These are phyloP conservation scores for Houttuynia cordata DNA, from an alignment of 164 flowering plant species.

Conservation along the genomic window DNA sequence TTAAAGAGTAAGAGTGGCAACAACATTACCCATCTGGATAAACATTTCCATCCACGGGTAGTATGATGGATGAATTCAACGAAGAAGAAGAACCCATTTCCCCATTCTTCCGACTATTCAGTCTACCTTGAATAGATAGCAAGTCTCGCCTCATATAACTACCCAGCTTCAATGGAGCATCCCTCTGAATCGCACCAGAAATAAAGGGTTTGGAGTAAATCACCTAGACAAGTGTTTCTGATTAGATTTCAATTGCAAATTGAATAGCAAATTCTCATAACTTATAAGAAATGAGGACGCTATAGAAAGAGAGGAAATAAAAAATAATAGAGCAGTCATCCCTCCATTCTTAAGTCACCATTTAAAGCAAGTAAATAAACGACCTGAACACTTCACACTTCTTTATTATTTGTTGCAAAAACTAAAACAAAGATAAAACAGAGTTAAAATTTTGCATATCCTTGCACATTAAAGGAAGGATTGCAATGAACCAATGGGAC, in stretches of 20 bases:
- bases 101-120: constrained; percentile 3
- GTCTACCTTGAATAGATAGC: constrained; percentile 7
- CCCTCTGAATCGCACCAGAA: constrained; percentile 6
- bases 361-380: no score
- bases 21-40: constrained; percentile 66
- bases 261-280: background rate
- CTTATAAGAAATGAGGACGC: background rate
- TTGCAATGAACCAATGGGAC: no score
- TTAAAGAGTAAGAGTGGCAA: background rate
- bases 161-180: constrained; percentile 38
- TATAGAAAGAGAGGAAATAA: background rate
- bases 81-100: constrained; percentile 12
- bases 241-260: constrained; percentile 1
- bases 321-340: background rate
- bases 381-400: no score
- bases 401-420: no score
- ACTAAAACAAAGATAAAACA: no score
- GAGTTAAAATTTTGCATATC: no score
- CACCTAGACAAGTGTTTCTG: constrained; percentile 20
- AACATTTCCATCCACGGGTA: constrained; percentile 51
- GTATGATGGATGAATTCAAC: constrained; percentile 31
- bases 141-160: constrained; percentile 24
- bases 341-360: no score
- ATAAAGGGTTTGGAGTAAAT: constrained; percentile 28
- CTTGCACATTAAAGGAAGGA: no score